A percentile compares a stretch with the other conserved stretches of the same genome.
These are phyloP conservation scores for Leptographium galeiforme DNA, from an alignment of 2,329 filamentous ascomycete genomes.

Conservation along the genomic window DNA sequence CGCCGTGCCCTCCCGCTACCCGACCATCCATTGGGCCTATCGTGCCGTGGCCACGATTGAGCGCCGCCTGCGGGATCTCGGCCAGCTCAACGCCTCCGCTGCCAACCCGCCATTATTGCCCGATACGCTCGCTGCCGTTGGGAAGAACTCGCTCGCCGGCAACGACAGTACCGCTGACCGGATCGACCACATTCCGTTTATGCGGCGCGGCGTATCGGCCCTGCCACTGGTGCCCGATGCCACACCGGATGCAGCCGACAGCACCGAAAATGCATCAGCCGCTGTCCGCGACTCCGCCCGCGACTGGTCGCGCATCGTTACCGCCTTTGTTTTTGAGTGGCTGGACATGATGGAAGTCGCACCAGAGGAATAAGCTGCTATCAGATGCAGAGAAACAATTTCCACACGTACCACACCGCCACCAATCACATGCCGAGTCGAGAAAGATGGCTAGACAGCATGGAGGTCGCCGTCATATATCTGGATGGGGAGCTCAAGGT, in stretches of 20 bases:
- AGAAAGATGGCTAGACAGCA: no score
- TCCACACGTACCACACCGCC: no score
- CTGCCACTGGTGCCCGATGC: conserved; percentile 52
- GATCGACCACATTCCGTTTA: conserved; percentile 71
- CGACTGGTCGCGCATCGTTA: conserved; percentile 63
- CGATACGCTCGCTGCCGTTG: conserved; percentile 40
- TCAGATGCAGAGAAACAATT: no score
- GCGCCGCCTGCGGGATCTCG: conserved; percentile 42
- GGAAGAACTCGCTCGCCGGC: conserved; percentile 17
- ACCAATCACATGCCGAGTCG: no score
- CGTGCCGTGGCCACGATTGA: conserved; percentile 51
- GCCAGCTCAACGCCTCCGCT: conserved; percentile 28
- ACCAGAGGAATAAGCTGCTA: conserved; percentile 7
- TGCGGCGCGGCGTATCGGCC: conserved; percentile 59
- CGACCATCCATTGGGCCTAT: conserved; percentile 73
- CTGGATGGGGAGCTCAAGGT: no score
- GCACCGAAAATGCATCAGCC: conserved; percentile 57
- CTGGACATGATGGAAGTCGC: conserved; percentile 47
- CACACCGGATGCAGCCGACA: conserved; percentile 61
- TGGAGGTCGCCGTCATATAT: no score
- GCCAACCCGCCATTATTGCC: conserved; percentile 39
- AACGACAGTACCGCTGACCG: conserved; percentile 29
- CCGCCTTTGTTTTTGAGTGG: conserved; percentile 67
- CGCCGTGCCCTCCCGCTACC: conserved; percentile 61
- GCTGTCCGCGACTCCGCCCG: conserved; percentile 57